phyloP scores from a whole-genome alignment of 441 rosid species.

The Pelargonium citronellum region DNA sequence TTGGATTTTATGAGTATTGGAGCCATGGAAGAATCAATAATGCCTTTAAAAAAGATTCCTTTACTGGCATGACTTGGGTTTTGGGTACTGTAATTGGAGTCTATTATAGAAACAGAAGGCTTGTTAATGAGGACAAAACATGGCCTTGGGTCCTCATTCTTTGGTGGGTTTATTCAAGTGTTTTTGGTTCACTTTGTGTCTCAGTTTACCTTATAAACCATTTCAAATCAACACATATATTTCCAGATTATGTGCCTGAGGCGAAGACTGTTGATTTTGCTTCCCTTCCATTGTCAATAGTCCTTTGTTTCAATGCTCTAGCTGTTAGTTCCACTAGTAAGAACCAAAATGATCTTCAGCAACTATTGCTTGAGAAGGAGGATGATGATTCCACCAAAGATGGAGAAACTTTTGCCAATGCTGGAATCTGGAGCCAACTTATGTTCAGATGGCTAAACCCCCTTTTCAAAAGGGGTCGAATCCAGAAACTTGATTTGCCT shows the following conservation, averaged over 20 bases:
- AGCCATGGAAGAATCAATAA: constrained; percentile 14
- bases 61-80: constrained; percentile 38
- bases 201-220: constrained; percentile 25
- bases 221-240: constrained; percentile 19
- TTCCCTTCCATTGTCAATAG: constrained; percentile 36
- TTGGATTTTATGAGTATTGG: constrained; percentile 32
- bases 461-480: constrained; percentile 36
- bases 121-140: constrained; percentile 28
- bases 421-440: constrained; percentile 50
- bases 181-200: constrained; percentile 29
- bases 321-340: constrained; percentile 13
- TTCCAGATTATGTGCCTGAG: constrained; percentile 27
- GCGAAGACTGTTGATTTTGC: constrained; percentile 32
- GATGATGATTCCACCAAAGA: constrained; percentile 15
- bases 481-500: constrained; percentile 36
- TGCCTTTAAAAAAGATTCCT: constrained; percentile 33
- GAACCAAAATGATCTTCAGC: constrained; percentile 22
- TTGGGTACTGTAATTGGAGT: constrained; percentile 31
- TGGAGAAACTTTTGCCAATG: constrained; percentile 21
- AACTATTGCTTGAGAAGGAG: constrained; percentile 33
- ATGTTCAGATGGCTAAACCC: constrained; percentile 63
- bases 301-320: constrained; percentile 33
- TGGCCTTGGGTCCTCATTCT: constrained; percentile 47
- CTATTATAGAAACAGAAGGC: constrained; percentile 25
- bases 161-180: constrained; percentile 48